Base-by-base conservation (phyloP, 352 stramenopile species). In the Elongisporangium undulatum region DNA sequence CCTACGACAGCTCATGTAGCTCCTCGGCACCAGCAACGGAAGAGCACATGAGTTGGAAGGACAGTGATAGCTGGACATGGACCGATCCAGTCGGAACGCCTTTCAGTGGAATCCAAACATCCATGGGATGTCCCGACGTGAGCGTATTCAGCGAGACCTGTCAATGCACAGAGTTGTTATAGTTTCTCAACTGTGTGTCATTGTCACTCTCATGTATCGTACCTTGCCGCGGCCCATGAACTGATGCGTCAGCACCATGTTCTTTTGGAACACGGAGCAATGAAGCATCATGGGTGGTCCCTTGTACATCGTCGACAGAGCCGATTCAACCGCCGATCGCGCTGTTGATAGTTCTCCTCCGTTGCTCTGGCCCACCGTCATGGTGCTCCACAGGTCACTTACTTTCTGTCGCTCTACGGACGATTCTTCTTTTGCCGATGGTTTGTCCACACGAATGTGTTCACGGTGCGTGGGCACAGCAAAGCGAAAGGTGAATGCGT, bases 21-120 rank as follows among this genome's bases (percentile, higher is more conserved):
- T 80, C 61, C 3, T 61, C 56, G 7, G 66, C 58, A 4, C 52
- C 62, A 26, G 61, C 67, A 20, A 77, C 72, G 1, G 71, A 77
- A 4, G 80, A 90, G 55, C 82, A 90, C 84, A 94, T 92, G 56
- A 94, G 82, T 54, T 84, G 76, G 67, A 91, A 94, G 17, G 80
- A 89, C n/a, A 94, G 59, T 17, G 71, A 78, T 39, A 90, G 74
- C 26, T 63, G 70, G 17, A 92, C 49, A 26, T 87, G 84, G 34
- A 94, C 62, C 4, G 64, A 73, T 4, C 84, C 84, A 8, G 68
- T 82, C 1, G 72, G 24, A 34, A 80, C 85, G 50, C 79, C 71
- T n/a, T 90, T 63, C 45, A 94, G 73, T 23, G 73, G 71, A 26
- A 91, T 52, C 84, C 84, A 94, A 41, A 72, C 76, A 56, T 94